phyloP scores from a whole-genome alignment of 2,329 filamentous ascomycete genomes.

The Pseudodiploospora longispora region DNA sequence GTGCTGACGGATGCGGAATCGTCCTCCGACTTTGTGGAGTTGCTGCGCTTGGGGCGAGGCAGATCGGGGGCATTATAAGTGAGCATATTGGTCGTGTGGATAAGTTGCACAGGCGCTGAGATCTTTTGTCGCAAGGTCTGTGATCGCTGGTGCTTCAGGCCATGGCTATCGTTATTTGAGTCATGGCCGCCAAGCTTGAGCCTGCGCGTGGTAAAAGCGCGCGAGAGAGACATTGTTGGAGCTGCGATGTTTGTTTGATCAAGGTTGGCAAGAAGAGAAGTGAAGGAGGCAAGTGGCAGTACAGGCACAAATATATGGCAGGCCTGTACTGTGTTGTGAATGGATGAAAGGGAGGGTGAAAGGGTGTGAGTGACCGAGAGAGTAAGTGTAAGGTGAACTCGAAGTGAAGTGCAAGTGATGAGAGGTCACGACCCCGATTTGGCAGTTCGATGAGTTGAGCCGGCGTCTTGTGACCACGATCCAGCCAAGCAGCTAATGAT shows the following conservation, averaged over 20 bases:
- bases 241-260: conserved; percentile 1
- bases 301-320: too few relatives aligned
- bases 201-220: conserved; percentile 65
- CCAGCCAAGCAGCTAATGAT: too few relatives aligned
- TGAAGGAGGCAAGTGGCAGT: neutral
- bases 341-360: neutral
- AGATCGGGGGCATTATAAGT: conserved; percentile 92
- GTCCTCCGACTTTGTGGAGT: conserved; percentile 52
- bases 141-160: conserved; percentile 29
- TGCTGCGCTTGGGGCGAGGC: conserved; percentile 41
- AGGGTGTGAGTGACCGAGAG: neutral
- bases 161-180: conserved; percentile 26
- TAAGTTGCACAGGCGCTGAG: conserved; percentile 75
- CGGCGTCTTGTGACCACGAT: conserved; percentile 2
- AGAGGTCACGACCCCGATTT: conserved; percentile 6
- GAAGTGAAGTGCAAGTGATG: neutral
- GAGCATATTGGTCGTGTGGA: conserved; percentile 94
- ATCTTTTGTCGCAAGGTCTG: conserved; percentile 58
- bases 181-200: conserved; percentile 44
- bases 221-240: conserved; percentile 47
- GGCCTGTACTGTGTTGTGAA: too few relatives aligned
- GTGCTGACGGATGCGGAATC: conserved; percentile 62
- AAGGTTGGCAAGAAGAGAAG: conserved; percentile 5
- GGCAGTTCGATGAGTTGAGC: conserved; percentile 3
- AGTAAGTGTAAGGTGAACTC: neutral